Evolutionary conservation across 1,139 yeast species (phyloP).

Genomic region (Suhomyces coccinellae): DNA sequence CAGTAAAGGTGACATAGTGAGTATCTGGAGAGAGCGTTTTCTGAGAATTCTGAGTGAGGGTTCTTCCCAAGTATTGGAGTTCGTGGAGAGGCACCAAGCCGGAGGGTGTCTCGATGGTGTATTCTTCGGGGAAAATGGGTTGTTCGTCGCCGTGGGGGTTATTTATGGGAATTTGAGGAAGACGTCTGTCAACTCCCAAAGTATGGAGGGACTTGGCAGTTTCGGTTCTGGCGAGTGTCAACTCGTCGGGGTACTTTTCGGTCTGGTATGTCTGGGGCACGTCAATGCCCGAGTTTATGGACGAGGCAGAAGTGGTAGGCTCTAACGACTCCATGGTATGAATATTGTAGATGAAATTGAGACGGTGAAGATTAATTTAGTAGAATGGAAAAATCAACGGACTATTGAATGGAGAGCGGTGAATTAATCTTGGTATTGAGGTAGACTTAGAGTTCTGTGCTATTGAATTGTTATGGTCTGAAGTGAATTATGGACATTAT

Average conservation of each 20-base stretch:
- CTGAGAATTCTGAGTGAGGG: constrained; percentile 13
- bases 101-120: constrained; percentile 79
- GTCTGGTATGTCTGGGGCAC: constrained; percentile 2
- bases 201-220: constrained; percentile 67
- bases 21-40: constrained; percentile 47
- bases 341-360: no score
- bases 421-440: no score
- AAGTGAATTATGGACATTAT: no score
- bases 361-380: no score
- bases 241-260: neutral
- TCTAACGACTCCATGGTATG: neutral
- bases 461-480: no score
- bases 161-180: constrained; percentile 59
- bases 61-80: constrained; percentile 65
- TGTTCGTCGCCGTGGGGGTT: constrained; percentile 52
- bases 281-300: neutral
- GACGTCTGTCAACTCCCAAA: constrained; percentile 54
- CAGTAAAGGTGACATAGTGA: constrained; percentile 77
- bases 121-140: constrained; percentile 89
- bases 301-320: neutral
- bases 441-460: no score
- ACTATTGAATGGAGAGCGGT: no score
- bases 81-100: constrained; percentile 83
- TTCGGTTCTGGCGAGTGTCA: constrained; percentile 49
- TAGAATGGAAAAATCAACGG: no score